phyloP scores from a whole-genome alignment of 2,329 filamentous ascomycete genomes.

The Arthrobotrys sinensis region DNA sequence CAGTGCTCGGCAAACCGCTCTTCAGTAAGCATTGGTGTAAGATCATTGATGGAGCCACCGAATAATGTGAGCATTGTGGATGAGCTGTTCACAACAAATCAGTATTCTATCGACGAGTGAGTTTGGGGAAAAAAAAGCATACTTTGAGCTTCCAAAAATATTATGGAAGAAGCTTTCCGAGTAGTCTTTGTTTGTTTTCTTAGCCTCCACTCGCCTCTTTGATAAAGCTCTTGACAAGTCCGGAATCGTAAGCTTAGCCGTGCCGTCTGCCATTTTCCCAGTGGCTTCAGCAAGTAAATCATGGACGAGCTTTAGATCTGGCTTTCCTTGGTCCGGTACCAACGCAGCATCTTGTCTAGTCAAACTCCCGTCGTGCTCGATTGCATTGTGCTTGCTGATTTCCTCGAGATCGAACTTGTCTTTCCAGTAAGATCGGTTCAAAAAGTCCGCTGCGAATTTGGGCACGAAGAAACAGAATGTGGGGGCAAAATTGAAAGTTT shows the following conservation, averaged over 20 bases:
- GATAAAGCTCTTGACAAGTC: conserved; percentile 66
- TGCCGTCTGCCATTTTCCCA: conserved; percentile 66
- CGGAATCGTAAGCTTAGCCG: conserved; percentile 66
- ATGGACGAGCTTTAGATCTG: conserved; percentile 67
- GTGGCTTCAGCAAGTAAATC: conserved; percentile 66
- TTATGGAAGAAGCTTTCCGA: conserved; percentile 67
- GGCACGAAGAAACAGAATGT: conserved; percentile 63
- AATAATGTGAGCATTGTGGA: conserved; percentile 69
- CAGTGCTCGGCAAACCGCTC: conserved; percentile 68
- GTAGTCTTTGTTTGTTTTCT: conserved; percentile 66
- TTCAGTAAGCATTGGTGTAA: conserved; percentile 68
- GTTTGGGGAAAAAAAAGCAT: conserved; percentile 37
- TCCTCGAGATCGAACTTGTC: conserved; percentile 62
- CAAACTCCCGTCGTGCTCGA: conserved; percentile 63
- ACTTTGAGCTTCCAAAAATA: conserved; percentile 68
- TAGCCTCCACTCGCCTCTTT: conserved; percentile 66
- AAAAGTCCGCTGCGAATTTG: conserved; percentile 68
- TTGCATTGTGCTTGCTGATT: conserved; percentile 61
- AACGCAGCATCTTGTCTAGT: conserved; percentile 66
- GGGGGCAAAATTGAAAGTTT: conserved; percentile 69
- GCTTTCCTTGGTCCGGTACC: conserved; percentile 67
- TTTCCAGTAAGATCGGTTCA: conserved; percentile 61
- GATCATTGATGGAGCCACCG: conserved; percentile 67
- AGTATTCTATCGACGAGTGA: neutral
- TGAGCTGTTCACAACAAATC: conserved; percentile 64